Evolutionary conservation across 805 yeast genomes (phyloP).

Genomic region (Debaryomyces castellii): DNA sequence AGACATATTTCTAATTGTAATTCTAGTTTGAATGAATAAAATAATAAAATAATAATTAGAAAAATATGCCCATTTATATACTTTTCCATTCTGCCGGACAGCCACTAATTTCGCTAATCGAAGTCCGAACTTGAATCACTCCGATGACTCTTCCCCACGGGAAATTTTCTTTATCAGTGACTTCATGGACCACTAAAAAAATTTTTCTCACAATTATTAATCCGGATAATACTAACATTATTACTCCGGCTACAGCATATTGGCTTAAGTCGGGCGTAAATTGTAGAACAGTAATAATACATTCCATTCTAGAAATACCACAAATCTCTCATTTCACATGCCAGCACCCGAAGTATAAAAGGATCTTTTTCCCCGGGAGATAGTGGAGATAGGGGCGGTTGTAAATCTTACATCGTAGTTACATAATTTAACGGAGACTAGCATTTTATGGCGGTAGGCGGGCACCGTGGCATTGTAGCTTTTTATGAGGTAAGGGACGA

Average conservation of each 20-base stretch:
- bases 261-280: not conserved
- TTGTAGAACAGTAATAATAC: not conserved
- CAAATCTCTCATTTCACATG: not conserved
- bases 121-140: slow-evolving; percentile 2
- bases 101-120: slow-evolving; percentile 1
- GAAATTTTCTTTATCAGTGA: not conserved
- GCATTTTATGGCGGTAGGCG: too few species aligned
- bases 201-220: not conserved
- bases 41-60: not conserved
- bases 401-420: too few species aligned
- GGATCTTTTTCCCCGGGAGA: not conserved
- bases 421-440: too few species aligned
- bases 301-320: too few species aligned
- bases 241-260: not conserved
- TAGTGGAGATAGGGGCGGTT: too few species aligned
- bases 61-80: not conserved
- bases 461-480: too few species aligned
- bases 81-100: not conserved
- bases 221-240: not conserved
- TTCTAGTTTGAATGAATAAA: not conserved
- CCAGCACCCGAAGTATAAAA: not conserved
- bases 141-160: slow-evolving; percentile 5
- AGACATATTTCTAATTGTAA: not conserved
- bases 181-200: not conserved
- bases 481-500: too few species aligned